Evolutionary conservation across 2,329 filamentous ascomycete species (phyloP), one percentile per base, ranked within the genome.

Genomic region (Dactylonectria macrodidyma): DNA sequence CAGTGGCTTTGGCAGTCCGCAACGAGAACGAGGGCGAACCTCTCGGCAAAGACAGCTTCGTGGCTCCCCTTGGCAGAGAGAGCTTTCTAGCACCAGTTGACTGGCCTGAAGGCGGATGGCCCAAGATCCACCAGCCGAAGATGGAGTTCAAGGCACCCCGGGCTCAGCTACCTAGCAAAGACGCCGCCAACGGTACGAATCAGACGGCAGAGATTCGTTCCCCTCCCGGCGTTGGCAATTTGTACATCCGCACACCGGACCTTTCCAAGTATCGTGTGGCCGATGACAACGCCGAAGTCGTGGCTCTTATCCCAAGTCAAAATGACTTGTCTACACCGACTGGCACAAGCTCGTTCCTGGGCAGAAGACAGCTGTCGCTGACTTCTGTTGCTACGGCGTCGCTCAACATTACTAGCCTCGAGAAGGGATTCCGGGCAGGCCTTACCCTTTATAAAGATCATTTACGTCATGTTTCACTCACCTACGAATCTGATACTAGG

Each of bases 381-480:
- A 50, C 36, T 12, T 62, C 67, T 41, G n/a, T 65, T 44, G 54
- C 67, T 10, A 68, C 60, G 5, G 65, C 65, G 12, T 47, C 54
- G 5, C 60, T 69, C 3, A 24, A 56, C 14, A 38, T 64, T 22
- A 47, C 44, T 1, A 34, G 48, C 2, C 19, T 65, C 2, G 16
- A 41, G 7, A 56, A 26, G 5, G 56, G 65, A 3, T 9, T 59
- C n/a, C 19, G 51, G 33, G 65, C 67, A 16, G 67, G 67, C 2
- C 12, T 67, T 41, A 36, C 65, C 12, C 24, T 69, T 9, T 69
- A 69, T 48, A 69, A 69, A 41, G 67, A 69, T 16, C 65, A 67
- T 22, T 33, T 64, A 7, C 60, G 67, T 3, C 51, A 67, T 24
- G 57, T 67, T 33, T 63, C 67, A 1, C 57, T 69, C 12, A n/a